Conservation (phyloP, 305 asterid genomes). For the Plantago rigida region DNA sequence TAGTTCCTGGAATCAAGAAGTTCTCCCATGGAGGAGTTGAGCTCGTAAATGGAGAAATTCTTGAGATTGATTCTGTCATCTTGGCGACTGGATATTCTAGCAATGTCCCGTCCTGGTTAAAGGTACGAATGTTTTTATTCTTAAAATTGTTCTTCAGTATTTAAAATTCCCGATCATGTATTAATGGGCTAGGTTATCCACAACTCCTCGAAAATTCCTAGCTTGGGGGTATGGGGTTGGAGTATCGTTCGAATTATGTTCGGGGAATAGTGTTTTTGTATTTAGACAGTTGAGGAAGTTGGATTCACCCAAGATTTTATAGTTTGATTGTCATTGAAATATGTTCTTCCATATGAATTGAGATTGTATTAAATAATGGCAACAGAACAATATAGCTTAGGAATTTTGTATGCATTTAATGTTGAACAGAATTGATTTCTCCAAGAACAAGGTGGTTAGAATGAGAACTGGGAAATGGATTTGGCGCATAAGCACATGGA, state of each 20-base stretch:
- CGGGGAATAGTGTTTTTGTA: neutral
- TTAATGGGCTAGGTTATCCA: neutral
- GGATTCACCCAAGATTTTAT: constrained; percentile 46
- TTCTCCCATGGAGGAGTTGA: constrained; percentile 53
- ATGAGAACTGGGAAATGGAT: constrained; percentile 20
- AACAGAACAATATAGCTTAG: constrained; percentile 6
- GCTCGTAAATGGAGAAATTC: constrained; percentile 48
- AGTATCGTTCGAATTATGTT: neutral
- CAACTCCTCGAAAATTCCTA: neutral
- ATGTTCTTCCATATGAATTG: constrained; percentile 16
- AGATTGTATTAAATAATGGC: constrained; percentile 6
- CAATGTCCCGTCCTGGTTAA: constrained; percentile 86
- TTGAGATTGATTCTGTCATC: constrained; percentile 53
- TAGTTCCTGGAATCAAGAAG: constrained; percentile 67
- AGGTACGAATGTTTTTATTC: constrained; percentile 36
- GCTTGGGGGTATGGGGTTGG: neutral
- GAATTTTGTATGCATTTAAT: constrained; percentile 3
- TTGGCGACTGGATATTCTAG: constrained; percentile 83
- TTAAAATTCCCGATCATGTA: neutral
- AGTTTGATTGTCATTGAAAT: constrained; percentile 37
- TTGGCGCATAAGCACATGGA: constrained; percentile 25
- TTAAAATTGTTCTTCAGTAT: neutral
- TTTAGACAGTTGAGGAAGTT: constrained; percentile 60
- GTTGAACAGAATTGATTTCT: constrained; percentile 21
- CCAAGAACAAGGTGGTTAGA: constrained; percentile 26